Conservation (phyloP, 345 rosid species). For the Laguncularia racemosa region DNA sequence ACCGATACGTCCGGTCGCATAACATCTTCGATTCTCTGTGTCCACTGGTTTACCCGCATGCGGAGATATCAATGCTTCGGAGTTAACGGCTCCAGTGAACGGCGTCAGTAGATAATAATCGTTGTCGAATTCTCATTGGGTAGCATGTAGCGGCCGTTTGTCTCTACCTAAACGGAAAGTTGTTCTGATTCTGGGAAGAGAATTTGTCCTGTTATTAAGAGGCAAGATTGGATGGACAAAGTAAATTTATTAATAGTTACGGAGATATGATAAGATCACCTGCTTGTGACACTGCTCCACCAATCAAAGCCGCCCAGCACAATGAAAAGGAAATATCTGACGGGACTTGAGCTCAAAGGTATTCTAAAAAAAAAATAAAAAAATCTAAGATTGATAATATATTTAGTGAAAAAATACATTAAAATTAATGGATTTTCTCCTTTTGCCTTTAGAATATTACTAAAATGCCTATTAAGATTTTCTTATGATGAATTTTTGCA, state of each 20-base stretch:
- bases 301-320: not conserved
- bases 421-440: no score
- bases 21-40: not conserved
- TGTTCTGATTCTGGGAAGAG: conserved; percentile 30
- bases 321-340: not conserved
- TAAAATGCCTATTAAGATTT: no score
- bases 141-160: conserved; percentile 16
- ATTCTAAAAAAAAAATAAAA: no score
- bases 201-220: conserved; percentile 34
- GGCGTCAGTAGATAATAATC: not conserved
- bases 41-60: conserved; percentile 15
- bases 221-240: conserved; percentile 20
- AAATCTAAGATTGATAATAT: no score
- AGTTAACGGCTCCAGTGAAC: conserved; percentile 4
- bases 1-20: conserved; percentile 1
- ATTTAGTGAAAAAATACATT: no score
- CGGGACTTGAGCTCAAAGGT: not conserved
- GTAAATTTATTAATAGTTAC: not conserved
- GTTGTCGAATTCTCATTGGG: not conserved
- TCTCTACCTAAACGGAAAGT: conserved; percentile 19
- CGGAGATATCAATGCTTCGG: conserved; percentile 3
- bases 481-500: no score
- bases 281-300: not conserved
- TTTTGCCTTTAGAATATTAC: no score
- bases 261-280: not conserved